These are phyloP conservation scores for Microglena sp. DNA, from an alignment of 139 green algal species.

Conservation along the genomic window DNA sequence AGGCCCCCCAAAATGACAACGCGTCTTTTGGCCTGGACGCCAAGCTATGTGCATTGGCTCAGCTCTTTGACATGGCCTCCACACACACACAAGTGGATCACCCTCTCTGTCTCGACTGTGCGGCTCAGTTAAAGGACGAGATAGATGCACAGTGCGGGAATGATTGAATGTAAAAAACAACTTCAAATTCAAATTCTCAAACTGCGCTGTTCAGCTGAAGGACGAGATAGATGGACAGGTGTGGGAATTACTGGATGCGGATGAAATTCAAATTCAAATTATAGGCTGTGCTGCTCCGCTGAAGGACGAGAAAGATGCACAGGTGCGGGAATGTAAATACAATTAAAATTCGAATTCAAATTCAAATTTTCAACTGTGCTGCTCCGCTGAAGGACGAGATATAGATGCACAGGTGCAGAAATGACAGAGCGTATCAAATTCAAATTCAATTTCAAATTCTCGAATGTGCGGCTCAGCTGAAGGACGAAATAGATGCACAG, in stretches of 20 bases:
- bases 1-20: constrained; percentile 2
- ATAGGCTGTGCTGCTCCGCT: background rate
- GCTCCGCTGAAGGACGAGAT: too few relatives aligned
- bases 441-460: too few relatives aligned
- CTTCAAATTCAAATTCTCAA: background rate
- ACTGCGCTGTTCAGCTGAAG: background rate
- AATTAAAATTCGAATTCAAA: too few relatives aligned
- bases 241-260: background rate
- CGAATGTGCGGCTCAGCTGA: constrained; percentile 63
- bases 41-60: constrained; percentile 42
- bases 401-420: too few relatives aligned
- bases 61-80: constrained; percentile 58
- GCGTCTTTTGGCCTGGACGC: constrained; percentile 32
- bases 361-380: too few relatives aligned
- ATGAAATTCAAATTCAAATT: background rate
- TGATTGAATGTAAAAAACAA: background rate
- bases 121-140: constrained; percentile 58
- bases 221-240: background rate
- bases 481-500: constrained; percentile 56
- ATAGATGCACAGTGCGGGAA: constrained; percentile 36
- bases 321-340: too few relatives aligned
- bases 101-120: constrained; percentile 81
- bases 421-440: too few relatives aligned
- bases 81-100: constrained; percentile 57
- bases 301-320: too few relatives aligned